phyloP scores from a whole-genome alignment of 306 rosid species.

The Citrullus colocynthis region DNA sequence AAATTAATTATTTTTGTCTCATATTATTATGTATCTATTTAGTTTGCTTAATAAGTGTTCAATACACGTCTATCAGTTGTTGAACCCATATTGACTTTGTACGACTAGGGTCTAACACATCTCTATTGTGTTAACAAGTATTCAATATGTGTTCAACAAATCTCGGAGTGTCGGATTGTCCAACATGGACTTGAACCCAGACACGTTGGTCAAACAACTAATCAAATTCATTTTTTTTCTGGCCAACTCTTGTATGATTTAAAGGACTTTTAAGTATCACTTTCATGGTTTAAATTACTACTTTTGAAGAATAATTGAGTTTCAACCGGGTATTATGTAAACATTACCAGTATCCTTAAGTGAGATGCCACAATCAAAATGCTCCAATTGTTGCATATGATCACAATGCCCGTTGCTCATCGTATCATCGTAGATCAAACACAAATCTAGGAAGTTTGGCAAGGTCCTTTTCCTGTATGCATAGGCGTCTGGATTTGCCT shows the following conservation, averaged over 20 bases:
- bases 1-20: not conserved
- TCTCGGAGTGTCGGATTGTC: not conserved
- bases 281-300: not conserved
- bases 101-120: not conserved
- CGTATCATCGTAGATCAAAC: constrained; percentile 26
- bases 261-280: not conserved
- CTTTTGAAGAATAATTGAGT: not conserved
- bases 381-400: constrained; percentile 19
- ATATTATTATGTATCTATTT: not conserved
- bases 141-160: not conserved
- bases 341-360: constrained; percentile 11
- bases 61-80: not conserved
- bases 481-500: constrained; percentile 34
- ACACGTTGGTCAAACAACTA: not conserved
- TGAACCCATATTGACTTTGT: not conserved
- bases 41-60: not conserved
- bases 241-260: not conserved
- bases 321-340: not conserved
- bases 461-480: constrained; percentile 31
- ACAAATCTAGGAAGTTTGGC: constrained; percentile 30
- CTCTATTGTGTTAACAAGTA: not conserved
- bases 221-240: not conserved
- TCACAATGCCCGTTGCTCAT: constrained; percentile 21
- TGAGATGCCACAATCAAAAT: constrained; percentile 12
- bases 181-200: no score